Base-by-base conservation (phyloP, 2,329 filamentous ascomycete genomes). In the Capronia coronata region DNA sequence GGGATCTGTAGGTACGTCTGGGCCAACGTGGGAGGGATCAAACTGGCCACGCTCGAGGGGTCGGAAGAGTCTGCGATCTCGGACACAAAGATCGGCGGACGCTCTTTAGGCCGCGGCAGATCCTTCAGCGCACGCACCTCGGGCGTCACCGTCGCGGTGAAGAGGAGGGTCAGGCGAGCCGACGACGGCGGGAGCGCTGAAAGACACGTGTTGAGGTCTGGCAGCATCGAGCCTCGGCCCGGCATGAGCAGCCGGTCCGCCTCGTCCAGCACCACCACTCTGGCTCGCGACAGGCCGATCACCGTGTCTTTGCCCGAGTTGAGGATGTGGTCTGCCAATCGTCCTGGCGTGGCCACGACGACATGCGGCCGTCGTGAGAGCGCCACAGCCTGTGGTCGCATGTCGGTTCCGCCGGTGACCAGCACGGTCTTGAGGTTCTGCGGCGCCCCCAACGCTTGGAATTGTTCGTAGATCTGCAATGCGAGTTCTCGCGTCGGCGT, bases 401-500 rank as follows among this genome's bases (percentile, higher is more conserved):
- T 96, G 65, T 98, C 91, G 23, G 86, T 81, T 30, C 93, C 93
- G 43, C 93, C 93, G 1, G 88, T 97, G 35, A 98, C 78, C n/a
- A 98, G 77, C 38, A 91, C 76, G 2, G 86, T 83, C 67, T 95
- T 95, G 59, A 98, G 78, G 49, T 83, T 86, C 62, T 95, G 88
- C 0, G 87, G 85, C 2, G 89, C 82, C 2, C 88, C 91, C 48
- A 98, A 88, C 11, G 93, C 93, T 64, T 88, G 88, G 72, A 97
- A 84, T 67, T 98, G 93, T 70, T 98, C 93, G 66, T 84, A 94
- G 43, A 98, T 96, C 65, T 98, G 93, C 18, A 97, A 78, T 2
- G 93, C 93, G 51, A 98, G 79, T 71, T 98, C 93, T 61, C 87
- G 79, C 5, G 88, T 95, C 16, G 89, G 90, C 7, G 93, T 98